phyloP scores from a whole-genome alignment of 2,329 filamentous ascomycete species.

The Metarhizium humberi region DNA sequence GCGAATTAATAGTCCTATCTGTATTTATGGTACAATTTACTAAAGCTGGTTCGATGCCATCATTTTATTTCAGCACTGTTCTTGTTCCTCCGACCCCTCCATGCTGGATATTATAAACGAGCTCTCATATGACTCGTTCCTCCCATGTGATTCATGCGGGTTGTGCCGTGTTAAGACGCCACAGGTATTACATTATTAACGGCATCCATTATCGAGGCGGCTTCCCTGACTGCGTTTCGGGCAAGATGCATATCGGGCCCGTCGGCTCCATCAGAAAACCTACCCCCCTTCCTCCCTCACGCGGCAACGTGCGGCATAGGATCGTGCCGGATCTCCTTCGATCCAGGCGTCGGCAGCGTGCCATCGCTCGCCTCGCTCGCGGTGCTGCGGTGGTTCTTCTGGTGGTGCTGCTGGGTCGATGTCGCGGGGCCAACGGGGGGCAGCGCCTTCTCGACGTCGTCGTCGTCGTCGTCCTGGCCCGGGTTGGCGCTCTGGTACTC shows the following conservation, averaged over 20 bases:
- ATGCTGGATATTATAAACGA: not conserved
- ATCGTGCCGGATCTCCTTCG: not conserved
- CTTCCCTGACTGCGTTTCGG: no score
- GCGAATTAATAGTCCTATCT: no score
- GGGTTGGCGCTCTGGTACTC: constrained; percentile 43
- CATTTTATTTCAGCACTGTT: not conserved
- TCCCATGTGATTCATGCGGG: not conserved
- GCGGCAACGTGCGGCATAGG: not conserved
- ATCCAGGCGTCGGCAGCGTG: not conserved
- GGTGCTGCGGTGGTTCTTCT: not conserved
- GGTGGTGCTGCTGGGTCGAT: not conserved
- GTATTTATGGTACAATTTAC: no score
- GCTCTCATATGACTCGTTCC: not conserved
- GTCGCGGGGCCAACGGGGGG: not conserved
- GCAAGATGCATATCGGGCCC: not conserved
- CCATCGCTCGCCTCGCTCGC: not conserved
- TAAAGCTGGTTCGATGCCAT: not conserved
- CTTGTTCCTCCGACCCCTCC: not conserved
- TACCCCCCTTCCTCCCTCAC: not conserved
- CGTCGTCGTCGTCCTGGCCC: constrained; percentile 33
- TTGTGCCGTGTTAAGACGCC: not conserved
- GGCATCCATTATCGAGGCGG: not conserved
- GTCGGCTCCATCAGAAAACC: not conserved
- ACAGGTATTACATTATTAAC: not conserved
- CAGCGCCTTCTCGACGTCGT: constrained; percentile 16